Base-by-base conservation (phyloP, 192 early-diverging fungal genomes). In the Entrophospora sp. region DNA sequence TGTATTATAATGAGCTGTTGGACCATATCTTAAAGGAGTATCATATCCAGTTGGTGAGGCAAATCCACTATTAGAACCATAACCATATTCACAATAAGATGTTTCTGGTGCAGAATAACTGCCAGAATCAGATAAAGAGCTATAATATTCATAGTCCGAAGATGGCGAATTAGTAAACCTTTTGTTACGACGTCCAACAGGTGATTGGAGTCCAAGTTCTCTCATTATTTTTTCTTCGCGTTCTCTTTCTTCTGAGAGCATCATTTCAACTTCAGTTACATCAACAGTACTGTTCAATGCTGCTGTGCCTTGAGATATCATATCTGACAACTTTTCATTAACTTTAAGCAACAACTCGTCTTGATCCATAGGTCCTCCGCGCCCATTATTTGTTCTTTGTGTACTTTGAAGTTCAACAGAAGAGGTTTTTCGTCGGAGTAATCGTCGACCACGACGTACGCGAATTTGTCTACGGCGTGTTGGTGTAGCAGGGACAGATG, bases 241-340 rank as follows among this genome's bases (percentile, higher is more conserved):
- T 57, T 57, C 53, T 31, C 53, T 7, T 32, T 57, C 53, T 32
- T 57, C 53, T 5, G 53, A 20, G 5, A 57, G 13, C 24, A 57
- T 57, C 53, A 57, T 57, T 32, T 57, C 53, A 16, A 57, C 53
- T 57, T 57, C 53, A 30, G 53, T 57, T 9, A 57, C 53, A 32
- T 57, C 53, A 57, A 57, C 53, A 10, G 53, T 57, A 57, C 53
- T 57, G 12, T 20, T 57, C 25, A 57, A 57, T 31, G 53, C 53
- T 25, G 53, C 53, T 32, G 7, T 57, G 6, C 53, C 53, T 57
- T 57, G 25, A 30, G 53, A 20, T 30, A 57, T 57, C 53, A 57
- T 57, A 32, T 57, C 53, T 31, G 53, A 7, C 7, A 57, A 20
- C 25, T 57, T 57, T 12, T 28, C 27, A 5, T 57, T 57, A 35